Percentiles rank a stretch among this genome's conserved stretches.
phyloP scores from a whole-genome alignment of 2,329 filamentous ascomycete species.

The Cyanodermella asteris region DNA sequence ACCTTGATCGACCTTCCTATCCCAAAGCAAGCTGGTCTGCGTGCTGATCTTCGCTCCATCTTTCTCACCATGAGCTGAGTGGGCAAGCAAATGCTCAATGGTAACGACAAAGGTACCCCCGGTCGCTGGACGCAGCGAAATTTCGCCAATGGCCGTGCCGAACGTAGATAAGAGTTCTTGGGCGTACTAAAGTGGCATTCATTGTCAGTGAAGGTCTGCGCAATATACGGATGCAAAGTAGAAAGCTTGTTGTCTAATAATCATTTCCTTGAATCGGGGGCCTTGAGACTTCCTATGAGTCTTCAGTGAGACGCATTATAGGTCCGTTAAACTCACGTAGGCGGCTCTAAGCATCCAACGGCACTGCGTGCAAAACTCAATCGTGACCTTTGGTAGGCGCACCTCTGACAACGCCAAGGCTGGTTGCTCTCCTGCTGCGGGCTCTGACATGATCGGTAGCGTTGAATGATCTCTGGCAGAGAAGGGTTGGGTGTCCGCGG shows the following conservation, averaged over 20 bases:
- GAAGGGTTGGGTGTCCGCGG: too few relatives aligned
- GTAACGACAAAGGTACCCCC: slow-evolving; percentile 66
- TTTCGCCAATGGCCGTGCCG: slow-evolving; percentile 59
- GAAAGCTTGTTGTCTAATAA: background rate
- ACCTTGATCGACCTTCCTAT: slow-evolving; percentile 64
- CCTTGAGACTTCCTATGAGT: background rate
- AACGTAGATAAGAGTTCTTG: slow-evolving; percentile 95
- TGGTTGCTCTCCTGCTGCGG: too few relatives aligned
- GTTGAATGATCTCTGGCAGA: too few relatives aligned
- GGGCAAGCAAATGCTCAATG: slow-evolving; percentile 21
- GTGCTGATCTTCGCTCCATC: slow-evolving; percentile 15
- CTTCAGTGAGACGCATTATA: background rate
- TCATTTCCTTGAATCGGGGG: too few relatives aligned
- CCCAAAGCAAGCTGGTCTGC: slow-evolving; percentile 49
- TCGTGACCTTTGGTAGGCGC: slow-evolving; percentile 53
- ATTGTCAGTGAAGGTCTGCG: background rate
- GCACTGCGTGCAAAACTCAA: slow-evolving; percentile 83
- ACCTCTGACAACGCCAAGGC: too few relatives aligned
- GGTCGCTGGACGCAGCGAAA: slow-evolving; percentile 65
- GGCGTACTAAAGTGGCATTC: slow-evolving; percentile 40
- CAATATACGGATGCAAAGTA: background rate
- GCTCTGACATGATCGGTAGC: too few relatives aligned
- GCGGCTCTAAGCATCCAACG: slow-evolving; percentile 77
- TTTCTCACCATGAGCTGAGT: slow-evolving; percentile 15
- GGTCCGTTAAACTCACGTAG: slow-evolving; percentile 35